Percentiles rank a stretch among this genome's conserved stretches.
These are phyloP conservation scores for Sanghuangporus sanghuang DNA, from an alignment of 1,284 basidiomycete species.

Conservation along the genomic window DNA sequence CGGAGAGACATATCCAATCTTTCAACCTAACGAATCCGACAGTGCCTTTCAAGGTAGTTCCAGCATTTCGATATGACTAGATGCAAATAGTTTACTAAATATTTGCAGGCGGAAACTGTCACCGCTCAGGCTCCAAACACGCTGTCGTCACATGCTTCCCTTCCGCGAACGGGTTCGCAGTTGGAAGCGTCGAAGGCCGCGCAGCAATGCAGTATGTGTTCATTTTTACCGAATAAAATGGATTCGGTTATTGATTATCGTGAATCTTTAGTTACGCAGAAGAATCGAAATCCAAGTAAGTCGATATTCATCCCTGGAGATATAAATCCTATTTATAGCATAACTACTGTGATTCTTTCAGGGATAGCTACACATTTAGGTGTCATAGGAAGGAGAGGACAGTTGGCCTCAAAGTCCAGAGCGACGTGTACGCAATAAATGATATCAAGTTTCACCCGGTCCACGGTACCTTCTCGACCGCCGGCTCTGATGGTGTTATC, in stretches of 20 bases:
- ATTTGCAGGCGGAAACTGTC: conserved; percentile 64
- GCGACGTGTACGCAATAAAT: conserved; percentile 88
- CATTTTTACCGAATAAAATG: conserved; percentile 1
- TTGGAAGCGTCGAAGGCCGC: conserved; percentile 93
- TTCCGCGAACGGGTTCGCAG: conserved; percentile 76
- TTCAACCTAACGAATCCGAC: conserved; percentile 83
- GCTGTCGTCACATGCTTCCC: conserved; percentile 87
- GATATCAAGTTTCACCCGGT: conserved; percentile 88
- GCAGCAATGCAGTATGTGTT: conserved; percentile 88
- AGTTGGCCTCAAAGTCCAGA: conserved; percentile 64
- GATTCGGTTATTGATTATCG: background rate
- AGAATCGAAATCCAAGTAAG: conserved; percentile 67
- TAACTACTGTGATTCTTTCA: conserved; percentile 25
- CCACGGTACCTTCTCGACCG: conserved; percentile 90
- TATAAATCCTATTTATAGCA: background rate
- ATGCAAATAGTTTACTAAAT: background rate
- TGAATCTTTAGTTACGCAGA: conserved; percentile 60
- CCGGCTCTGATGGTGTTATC: conserved; percentile 74
- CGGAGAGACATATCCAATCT: conserved; percentile 86
- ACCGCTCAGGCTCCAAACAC: conserved; percentile 92
- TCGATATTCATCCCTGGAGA: background rate
- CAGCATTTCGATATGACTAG: background rate
- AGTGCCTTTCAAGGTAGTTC: conserved; percentile 63
- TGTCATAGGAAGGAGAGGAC: conserved; percentile 82
- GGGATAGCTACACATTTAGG: conserved; percentile 93